Evolutionary conservation across 371 early-diverging fungal genomes (phyloP).

Genomic region (Syncephalastrum racemosum): DNA sequence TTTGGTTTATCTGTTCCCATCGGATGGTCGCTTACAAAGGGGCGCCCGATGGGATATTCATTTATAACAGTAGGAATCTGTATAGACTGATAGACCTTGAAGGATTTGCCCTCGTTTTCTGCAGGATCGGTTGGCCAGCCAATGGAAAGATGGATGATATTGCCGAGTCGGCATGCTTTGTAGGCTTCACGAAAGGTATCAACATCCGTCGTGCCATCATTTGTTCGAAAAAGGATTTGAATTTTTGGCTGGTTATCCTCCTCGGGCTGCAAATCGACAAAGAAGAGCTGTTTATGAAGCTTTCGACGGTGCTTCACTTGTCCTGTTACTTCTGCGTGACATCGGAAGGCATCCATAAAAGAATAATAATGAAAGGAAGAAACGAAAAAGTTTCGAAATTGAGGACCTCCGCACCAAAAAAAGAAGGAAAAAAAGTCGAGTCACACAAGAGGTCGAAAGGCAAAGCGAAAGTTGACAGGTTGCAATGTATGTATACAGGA

Average conservation of each 20-base stretch:
- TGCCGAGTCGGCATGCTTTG: constrained; percentile 37
- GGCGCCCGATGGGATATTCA: constrained; percentile 21
- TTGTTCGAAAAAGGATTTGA: constrained; percentile 51
- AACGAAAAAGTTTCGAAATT: constrained; percentile 17
- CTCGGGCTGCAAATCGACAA: constrained; percentile 47
- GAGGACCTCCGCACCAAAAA: constrained; percentile 13
- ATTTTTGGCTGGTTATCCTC: constrained; percentile 20
- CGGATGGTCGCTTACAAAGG: constrained; percentile 47
- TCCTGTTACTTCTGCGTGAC: constrained; percentile 15
- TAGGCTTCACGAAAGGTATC: constrained; percentile 28
- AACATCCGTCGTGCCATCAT: constrained; percentile 34
- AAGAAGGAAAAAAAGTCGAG: constrained; percentile 6
- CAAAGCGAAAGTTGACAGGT: neutral
- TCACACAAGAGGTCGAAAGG: neutral
- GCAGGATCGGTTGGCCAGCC: constrained; percentile 33
- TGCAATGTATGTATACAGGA: too few species aligned
- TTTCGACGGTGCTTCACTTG: constrained; percentile 51
- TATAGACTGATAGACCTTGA: constrained; percentile 46
- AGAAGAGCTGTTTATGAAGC: constrained; percentile 44
- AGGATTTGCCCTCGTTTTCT: constrained; percentile 28
- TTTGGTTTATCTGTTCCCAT: constrained; percentile 32
- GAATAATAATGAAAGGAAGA: too few species aligned
- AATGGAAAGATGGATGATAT: constrained; percentile 27
- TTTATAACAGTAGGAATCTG: constrained; percentile 32
- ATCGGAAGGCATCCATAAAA: too few species aligned